phyloP scores from a whole-genome alignment of 495 filamentous ascomycete species.

The Aspergillus campestris region DNA sequence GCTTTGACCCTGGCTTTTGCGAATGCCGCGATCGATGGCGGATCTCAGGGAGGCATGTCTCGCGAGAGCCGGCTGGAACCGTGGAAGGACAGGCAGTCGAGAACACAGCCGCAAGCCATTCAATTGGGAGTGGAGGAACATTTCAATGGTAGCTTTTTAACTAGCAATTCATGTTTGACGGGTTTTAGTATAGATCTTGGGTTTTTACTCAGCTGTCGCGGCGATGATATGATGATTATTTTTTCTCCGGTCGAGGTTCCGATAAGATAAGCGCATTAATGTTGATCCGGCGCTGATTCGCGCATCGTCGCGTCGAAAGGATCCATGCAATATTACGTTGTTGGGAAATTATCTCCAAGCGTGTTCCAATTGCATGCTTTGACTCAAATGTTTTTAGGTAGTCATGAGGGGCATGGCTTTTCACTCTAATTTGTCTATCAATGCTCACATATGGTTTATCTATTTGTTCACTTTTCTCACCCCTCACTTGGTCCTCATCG shows the following conservation, averaged over 20 bases:
- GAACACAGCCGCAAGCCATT: slow-evolving; percentile 2
- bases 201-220: slow-evolving; percentile 3
- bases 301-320: not conserved
- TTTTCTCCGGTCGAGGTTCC: not conserved
- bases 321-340: slow-evolving; percentile 5
- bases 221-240: no score
- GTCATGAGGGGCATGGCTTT: no score
- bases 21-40: slow-evolving; percentile 46
- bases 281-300: slow-evolving; percentile 6
- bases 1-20: slow-evolving; percentile 24
- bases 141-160: not conserved
- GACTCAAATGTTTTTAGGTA: no score
- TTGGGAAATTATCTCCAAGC: not conserved
- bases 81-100: not conserved
- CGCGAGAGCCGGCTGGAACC: not conserved
- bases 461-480: no score
- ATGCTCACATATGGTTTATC: no score
- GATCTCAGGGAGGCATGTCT: slow-evolving; percentile 47
- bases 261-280: slow-evolving; percentile 14
- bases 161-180: not conserved
- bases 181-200: not conserved
- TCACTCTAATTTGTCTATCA: no score
- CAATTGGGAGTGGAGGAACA: slow-evolving; percentile 4
- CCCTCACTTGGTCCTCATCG: no score
- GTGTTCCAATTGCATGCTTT: no score